phyloP scores from a whole-genome alignment of 257 asterid genomes.

The Gentiana macrophylla region DNA sequence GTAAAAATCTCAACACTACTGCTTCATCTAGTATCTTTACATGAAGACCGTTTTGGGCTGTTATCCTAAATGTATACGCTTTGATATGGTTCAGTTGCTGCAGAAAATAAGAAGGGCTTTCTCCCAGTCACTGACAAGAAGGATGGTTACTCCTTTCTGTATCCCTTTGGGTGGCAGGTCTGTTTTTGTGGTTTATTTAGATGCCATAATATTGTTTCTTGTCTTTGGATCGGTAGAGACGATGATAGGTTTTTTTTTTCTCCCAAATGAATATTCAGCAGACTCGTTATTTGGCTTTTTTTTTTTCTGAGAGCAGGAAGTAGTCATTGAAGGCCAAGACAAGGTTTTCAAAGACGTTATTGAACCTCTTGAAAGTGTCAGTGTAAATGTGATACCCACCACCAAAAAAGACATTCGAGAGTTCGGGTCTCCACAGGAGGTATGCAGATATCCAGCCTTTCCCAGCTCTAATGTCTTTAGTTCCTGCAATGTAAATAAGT shows the following conservation, averaged over 20 bases:
- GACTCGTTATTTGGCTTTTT: neutral
- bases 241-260: neutral
- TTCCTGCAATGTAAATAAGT: no score
- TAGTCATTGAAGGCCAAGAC: conserved; percentile 81
- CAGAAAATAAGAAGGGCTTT: conserved; percentile 83
- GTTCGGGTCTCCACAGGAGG: conserved; percentile 81
- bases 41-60: conserved; percentile 22
- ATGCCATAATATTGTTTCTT: neutral
- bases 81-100: conserved; percentile 87
- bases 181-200: conserved; percentile 8
- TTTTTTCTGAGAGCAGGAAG: conserved; percentile 44
- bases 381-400: conserved; percentile 71
- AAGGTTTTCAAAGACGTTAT: conserved; percentile 94
- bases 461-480: no score
- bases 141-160: conserved; percentile 72
- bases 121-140: conserved; percentile 60
- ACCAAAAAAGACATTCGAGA: conserved; percentile 77
- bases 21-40: conserved; percentile 6
- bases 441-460: conserved; percentile 12
- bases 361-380: conserved; percentile 89
- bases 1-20: conserved; percentile 2
- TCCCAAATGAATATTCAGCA: no score
- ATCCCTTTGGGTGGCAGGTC: conserved; percentile 98
- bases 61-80: conserved; percentile 35
- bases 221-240: neutral